Evolutionary conservation across 306 rosid genomes (phyloP).

Genomic region (Glycine tomentella): DNA sequence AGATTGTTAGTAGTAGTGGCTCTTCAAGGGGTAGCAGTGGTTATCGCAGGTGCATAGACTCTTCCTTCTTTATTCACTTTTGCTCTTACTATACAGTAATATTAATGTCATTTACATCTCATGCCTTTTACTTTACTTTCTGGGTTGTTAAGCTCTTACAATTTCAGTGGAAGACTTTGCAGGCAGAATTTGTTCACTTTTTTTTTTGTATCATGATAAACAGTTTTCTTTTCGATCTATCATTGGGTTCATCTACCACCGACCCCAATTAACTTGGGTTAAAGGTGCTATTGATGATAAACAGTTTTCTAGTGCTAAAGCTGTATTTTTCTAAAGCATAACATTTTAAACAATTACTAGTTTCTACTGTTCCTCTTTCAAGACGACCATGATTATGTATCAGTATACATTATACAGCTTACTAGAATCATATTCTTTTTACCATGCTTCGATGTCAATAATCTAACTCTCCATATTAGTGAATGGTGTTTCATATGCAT

Average conservation of each 20-base stretch:
- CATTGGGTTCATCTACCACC: too few species aligned
- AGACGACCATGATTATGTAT: too few species aligned
- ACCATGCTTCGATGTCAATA: background rate
- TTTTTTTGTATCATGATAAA: background rate
- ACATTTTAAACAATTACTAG: background rate
- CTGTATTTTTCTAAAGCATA: background rate
- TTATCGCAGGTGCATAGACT: slow-evolving; percentile 70
- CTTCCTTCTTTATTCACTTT: slow-evolving; percentile 26
- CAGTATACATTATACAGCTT: too few species aligned
- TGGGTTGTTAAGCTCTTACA: background rate
- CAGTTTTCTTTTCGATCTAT: too few species aligned
- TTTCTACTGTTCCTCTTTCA: background rate
- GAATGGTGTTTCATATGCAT: slow-evolving; percentile 14
- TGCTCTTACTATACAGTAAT: background rate
- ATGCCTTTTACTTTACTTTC: background rate
- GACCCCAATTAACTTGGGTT: too few species aligned
- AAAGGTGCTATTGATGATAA: too few species aligned
- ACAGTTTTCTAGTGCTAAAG: background rate
- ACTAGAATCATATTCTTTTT: background rate
- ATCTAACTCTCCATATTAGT: background rate
- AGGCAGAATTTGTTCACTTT: slow-evolving; percentile 13
- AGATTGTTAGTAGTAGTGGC: slow-evolving; percentile 64
- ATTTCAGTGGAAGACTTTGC: background rate
- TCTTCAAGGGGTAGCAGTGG: slow-evolving; percentile 67
- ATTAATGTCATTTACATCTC: background rate